Conservation (phyloP, 768 basidiomycete genomes). For the Chiua virens region DNA sequence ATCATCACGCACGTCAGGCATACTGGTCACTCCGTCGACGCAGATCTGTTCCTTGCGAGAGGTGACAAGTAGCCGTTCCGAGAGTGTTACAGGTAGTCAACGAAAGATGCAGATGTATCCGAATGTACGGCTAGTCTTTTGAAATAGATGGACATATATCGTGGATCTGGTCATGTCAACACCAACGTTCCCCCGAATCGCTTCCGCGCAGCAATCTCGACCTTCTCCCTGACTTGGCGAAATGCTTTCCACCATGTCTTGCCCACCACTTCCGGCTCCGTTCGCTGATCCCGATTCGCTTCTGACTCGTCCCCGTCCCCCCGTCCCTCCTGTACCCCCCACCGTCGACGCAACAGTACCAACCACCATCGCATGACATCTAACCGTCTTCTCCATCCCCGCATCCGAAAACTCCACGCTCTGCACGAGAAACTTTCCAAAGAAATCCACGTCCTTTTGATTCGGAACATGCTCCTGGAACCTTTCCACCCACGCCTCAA, state of each 20-base stretch:
- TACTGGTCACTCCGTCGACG: slow-evolving; percentile 31
- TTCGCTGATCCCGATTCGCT: slow-evolving; percentile 23
- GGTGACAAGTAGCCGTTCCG: slow-evolving; percentile 37
- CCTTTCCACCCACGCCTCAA: slow-evolving; percentile 74
- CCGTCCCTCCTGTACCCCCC: slow-evolving; percentile 54
- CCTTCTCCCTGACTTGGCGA: slow-evolving; percentile 59
- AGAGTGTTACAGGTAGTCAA: too few species aligned
- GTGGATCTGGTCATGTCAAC: slow-evolving; percentile 42
- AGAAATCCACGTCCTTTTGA: slow-evolving; percentile 70
- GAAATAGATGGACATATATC: not conserved
- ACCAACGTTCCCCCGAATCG: slow-evolving; percentile 74
- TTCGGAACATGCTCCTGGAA: slow-evolving; percentile 66
- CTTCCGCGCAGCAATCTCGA: slow-evolving; percentile 64
- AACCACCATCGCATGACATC: slow-evolving; percentile 84
- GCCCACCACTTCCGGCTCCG: slow-evolving; percentile 47
- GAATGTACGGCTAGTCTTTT: too few species aligned
- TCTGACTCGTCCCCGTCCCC: slow-evolving; percentile 35
- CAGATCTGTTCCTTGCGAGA: slow-evolving; percentile 57
- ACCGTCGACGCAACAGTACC: slow-evolving; percentile 62
- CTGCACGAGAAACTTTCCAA: slow-evolving; percentile 69
- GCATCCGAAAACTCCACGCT: slow-evolving; percentile 65
- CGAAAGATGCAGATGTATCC: too few species aligned
- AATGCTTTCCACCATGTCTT: slow-evolving; percentile 84
- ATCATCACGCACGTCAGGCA: slow-evolving; percentile 32
- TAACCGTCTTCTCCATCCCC: slow-evolving; percentile 69